phyloP scores from a whole-genome alignment of 2,329 filamentous ascomycete species.

The Phaeosphaeriaceae sp. region DNA sequence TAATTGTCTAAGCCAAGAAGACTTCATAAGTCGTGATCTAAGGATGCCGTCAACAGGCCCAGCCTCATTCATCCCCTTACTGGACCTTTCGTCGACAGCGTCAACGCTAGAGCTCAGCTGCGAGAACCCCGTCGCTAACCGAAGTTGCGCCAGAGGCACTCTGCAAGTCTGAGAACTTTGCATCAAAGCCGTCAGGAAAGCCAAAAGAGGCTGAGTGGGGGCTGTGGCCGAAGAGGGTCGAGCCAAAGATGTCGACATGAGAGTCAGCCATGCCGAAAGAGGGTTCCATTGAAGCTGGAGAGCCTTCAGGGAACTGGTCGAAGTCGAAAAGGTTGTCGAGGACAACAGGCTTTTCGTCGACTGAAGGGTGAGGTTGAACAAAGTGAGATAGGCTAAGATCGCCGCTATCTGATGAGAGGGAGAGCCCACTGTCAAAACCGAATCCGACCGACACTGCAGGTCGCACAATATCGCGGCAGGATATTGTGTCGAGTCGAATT shows the following conservation, averaged over 20 bases:
- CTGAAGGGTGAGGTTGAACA: slow-evolving; percentile 47
- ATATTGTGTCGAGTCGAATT: slow-evolving; percentile 99
- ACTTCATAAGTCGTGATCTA: slow-evolving; percentile 37
- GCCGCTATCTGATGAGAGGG: slow-evolving; percentile 25
- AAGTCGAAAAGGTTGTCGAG: slow-evolving; percentile 48
- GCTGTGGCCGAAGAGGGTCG: slow-evolving; percentile 39
- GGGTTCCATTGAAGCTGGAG: slow-evolving; percentile 26
- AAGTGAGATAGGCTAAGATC: slow-evolving; percentile 45
- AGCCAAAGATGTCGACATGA: slow-evolving; percentile 44
- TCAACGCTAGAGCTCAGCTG: slow-evolving; percentile 48
- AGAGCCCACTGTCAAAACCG: slow-evolving; percentile 30
- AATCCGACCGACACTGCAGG: slow-evolving; percentile 98
- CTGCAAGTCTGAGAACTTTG: slow-evolving; percentile 52
- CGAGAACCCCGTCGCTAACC: slow-evolving; percentile 57
- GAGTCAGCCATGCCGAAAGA: slow-evolving; percentile 40
- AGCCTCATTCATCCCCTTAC: slow-evolving; percentile 26
- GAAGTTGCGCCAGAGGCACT: slow-evolving; percentile 56
- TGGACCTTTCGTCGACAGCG: slow-evolving; percentile 31
- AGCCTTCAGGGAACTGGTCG: slow-evolving; percentile 47
- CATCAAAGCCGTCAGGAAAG: slow-evolving; percentile 48
- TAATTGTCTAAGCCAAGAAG: slow-evolving; percentile 34
- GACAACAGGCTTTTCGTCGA: slow-evolving; percentile 47
- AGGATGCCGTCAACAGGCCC: slow-evolving; percentile 28
- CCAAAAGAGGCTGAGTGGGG: slow-evolving; percentile 38
- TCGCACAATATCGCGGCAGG: slow-evolving; percentile 99